phyloP scores from a whole-genome alignment of 345 rosid species.

The Eucalyptus albens region DNA sequence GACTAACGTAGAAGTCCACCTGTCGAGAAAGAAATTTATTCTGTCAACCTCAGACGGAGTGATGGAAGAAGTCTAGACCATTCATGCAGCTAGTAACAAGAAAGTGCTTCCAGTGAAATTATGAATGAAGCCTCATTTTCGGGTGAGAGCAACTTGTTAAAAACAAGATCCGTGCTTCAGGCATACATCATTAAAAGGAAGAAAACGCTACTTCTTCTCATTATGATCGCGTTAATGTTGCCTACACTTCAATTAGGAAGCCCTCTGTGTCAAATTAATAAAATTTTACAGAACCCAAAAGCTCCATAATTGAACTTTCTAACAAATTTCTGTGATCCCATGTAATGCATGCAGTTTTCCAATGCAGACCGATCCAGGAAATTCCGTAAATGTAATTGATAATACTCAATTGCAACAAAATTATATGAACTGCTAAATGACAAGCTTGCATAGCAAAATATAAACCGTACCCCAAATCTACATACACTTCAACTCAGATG shows the following conservation, averaged over 20 bases:
- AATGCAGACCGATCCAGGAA: background rate
- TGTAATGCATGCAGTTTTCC: background rate
- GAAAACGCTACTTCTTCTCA: background rate
- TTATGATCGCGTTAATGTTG: background rate
- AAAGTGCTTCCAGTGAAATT: background rate
- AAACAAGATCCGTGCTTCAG: background rate
- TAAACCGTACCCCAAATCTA: background rate
- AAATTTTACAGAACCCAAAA: background rate
- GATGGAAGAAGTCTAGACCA: background rate
- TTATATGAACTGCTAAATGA: background rate
- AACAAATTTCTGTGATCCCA: background rate
- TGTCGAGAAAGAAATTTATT: constrained; percentile 14
- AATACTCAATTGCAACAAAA: background rate
- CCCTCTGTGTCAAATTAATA: background rate
- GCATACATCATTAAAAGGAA: background rate
- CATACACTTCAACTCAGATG: background rate
- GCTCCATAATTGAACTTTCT: background rate
- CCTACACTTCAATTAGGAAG: background rate
- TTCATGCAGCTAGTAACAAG: background rate
- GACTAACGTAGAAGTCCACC: constrained; percentile 84
- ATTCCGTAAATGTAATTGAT: background rate
- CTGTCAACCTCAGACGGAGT: background rate
- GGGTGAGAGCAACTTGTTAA: background rate
- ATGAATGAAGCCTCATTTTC: background rate
- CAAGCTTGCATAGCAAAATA: background rate